phyloP scores from a whole-genome alignment of 176 grass and related monocot genomes.

The Eleusine coracana region DNA sequence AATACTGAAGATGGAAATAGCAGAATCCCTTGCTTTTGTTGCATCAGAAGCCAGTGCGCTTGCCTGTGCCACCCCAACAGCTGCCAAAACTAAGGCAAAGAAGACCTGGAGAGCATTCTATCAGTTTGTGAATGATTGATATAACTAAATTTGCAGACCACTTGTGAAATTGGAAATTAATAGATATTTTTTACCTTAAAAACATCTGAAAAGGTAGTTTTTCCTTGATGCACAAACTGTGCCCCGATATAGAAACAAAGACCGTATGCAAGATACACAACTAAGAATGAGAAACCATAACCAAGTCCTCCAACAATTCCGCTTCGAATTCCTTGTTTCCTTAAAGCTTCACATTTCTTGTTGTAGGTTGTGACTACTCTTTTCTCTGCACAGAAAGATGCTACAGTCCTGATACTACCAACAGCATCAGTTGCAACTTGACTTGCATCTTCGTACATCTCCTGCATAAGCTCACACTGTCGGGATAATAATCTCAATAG shows the following conservation, averaged over 20 bases:
- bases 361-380: conserved; percentile 54
- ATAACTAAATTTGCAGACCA: background rate
- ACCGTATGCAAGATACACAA: conserved; percentile 43
- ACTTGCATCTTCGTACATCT: conserved; percentile 65
- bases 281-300: conserved; percentile 53
- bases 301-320: conserved; percentile 60
- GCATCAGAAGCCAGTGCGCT: conserved; percentile 52
- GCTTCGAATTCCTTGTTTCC: conserved; percentile 56
- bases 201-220: conserved; percentile 56
- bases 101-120: conserved; percentile 47
- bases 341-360: conserved; percentile 53
- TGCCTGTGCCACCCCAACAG: conserved; percentile 47
- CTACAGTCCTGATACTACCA: conserved; percentile 64
- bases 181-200: conserved; percentile 46
- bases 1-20: conserved; percentile 65
- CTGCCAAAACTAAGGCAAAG: conserved; percentile 57
- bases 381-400: conserved; percentile 63
- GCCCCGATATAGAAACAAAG: conserved; percentile 71
- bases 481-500: background rate
- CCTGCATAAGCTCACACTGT: conserved; percentile 27
- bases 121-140: conserved; percentile 21
- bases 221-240: conserved; percentile 47
- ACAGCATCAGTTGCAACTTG: conserved; percentile 68
- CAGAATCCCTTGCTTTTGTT: conserved; percentile 61
- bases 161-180: background rate